Conservation (phyloP, 2,329 filamentous ascomycete species). For the Cercospora sojina region DNA sequence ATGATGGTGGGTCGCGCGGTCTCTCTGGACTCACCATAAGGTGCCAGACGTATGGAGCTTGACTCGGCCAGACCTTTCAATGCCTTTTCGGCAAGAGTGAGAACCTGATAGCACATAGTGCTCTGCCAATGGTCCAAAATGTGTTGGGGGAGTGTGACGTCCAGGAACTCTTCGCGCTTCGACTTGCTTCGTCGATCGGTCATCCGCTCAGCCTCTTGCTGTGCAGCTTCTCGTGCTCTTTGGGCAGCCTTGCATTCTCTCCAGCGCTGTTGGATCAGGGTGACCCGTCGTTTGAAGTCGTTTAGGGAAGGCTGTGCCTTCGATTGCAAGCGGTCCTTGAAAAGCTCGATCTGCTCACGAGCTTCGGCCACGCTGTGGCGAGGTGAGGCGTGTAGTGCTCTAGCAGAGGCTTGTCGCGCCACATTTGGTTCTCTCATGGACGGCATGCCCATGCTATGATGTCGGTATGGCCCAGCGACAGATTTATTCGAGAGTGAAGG, state of each 20-base stretch:
- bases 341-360: constrained; percentile 9
- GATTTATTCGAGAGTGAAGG: constrained; percentile 11
- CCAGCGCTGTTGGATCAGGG: constrained; percentile 38
- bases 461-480: constrained; percentile 7
- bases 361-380: constrained; percentile 10
- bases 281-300: constrained; percentile 39
- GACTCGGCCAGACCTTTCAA: constrained; percentile 73
- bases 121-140: constrained; percentile 71
- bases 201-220: constrained; percentile 12
- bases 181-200: constrained; percentile 17
- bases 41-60: constrained; percentile 74
- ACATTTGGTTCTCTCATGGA: constrained; percentile 1
- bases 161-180: constrained; percentile 32
- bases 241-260: constrained; percentile 28
- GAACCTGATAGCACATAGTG: constrained; percentile 69
- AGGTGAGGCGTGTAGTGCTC: constrained; percentile 8
- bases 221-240: constrained; percentile 18
- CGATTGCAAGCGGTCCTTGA: constrained; percentile 7
- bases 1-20: constrained; percentile 70
- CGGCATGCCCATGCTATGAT: constrained; percentile 6
- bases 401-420: constrained; percentile 2
- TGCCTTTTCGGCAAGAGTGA: constrained; percentile 67
- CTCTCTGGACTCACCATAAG: constrained; percentile 66
- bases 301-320: constrained; percentile 31
- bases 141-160: constrained; percentile 57